Base-by-base conservation (phyloP, 768 basidiomycete species). In the Chlorophyllum brunneum region DNA sequence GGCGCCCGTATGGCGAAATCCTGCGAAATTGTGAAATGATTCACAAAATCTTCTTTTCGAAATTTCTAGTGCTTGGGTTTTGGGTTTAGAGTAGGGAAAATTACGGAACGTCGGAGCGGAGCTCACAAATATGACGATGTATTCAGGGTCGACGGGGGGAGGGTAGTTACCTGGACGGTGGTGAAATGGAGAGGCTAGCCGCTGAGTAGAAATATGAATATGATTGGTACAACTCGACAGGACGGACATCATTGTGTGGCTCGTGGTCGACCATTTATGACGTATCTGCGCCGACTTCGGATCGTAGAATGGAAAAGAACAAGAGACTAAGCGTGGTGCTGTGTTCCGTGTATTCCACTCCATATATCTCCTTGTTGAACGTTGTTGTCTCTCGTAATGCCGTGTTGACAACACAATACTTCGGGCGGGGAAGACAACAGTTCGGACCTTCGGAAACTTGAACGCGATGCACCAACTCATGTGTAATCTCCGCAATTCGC, bases 1-100 rank as follows among this genome's bases (percentile, higher is more conserved):
- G 10, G 27, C 55, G 10, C 58, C 58, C 16, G 26, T 40, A 24
- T 59, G 58, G 58, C 54, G 23, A 27, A 59, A 56, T 31, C 58
- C 58, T 18, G 47, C 58, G 30, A 59, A 59, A 49, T 48, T 59
- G 10, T 59, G 43, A 51, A 29, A 20, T 15, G 15, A 18, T 31
- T 18, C 44, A 37, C 18, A 38, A n/a, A 29, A 24, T 33, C 8
- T 44, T 27, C 51, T n/a, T 18, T 52, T 52, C 33, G 41, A 44
- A 52, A 2, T 31, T 53, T 53, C 44, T 20, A 5, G 29, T 7
- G 20, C 33, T 44, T 8, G 34, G 51, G 51, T 16, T 39, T 38
- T 22, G 37, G 51, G 44, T 38, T 29, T 43, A 13, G 23, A 20
- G 13, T 11, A 5, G 31, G 24, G 29, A 29, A 49, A 44, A 20